phyloP scores from a whole-genome alignment of 225 moss, liverwort and hornwort genomes.

The Rhytidiadelphus loreus region DNA sequence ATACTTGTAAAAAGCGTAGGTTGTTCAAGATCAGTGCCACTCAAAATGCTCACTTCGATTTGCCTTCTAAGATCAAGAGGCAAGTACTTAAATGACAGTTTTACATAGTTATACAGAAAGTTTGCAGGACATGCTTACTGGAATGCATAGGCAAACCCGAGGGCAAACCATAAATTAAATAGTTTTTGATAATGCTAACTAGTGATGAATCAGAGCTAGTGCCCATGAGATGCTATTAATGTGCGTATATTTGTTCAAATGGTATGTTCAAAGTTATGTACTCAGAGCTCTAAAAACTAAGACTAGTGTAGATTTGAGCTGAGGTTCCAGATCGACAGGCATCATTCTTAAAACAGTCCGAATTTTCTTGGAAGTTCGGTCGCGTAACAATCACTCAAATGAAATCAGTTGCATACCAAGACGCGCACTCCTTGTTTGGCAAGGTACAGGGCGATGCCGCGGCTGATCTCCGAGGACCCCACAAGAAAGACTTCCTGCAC shows the following conservation, averaged over 20 bases:
- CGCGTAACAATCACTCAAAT: neutral
- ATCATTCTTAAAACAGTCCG: too few relatives aligned
- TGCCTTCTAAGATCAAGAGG: neutral
- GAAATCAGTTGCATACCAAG: conserved; percentile 31
- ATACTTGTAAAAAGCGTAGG: neutral
- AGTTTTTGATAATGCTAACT: neutral
- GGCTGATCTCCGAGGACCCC: conserved; percentile 52
- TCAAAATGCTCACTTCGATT: neutral
- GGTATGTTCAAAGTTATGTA: too few relatives aligned
- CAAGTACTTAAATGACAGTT: neutral
- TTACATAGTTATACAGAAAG: neutral
- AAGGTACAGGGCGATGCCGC: conserved; percentile 62
- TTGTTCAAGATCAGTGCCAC: neutral
- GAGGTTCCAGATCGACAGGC: neutral
- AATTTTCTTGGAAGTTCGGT: neutral
- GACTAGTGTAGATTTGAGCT: neutral
- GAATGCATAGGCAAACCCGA: neutral
- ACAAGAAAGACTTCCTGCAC: conserved; percentile 53
- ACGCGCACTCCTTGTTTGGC: conserved; percentile 38
- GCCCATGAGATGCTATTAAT: neutral
- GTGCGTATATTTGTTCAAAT: neutral
- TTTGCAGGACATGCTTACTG: neutral
- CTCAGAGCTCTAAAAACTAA: neutral
- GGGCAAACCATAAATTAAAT: too few relatives aligned
- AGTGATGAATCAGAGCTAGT: neutral